Evolutionary conservation across 1,284 basidiomycete species (phyloP).

Genomic region (Blastosporella zonata): DNA sequence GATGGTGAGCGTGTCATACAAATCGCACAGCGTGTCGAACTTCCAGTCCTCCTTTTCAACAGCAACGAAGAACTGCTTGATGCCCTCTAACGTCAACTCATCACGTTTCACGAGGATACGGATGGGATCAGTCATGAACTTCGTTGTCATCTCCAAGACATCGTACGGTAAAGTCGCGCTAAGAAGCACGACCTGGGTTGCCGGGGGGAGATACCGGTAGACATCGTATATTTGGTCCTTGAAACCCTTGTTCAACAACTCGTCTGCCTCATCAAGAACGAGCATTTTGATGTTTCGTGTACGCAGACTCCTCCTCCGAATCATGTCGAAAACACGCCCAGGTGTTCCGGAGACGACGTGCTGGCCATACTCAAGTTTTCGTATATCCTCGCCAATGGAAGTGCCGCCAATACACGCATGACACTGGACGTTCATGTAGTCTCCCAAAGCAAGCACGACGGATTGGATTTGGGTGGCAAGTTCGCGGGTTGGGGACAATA

Average conservation of each 20-base stretch:
- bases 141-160: slow-evolving; percentile 99
- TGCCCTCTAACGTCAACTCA: slow-evolving; percentile 98
- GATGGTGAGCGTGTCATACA: slow-evolving; percentile 98
- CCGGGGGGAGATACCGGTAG: slow-evolving; percentile 96
- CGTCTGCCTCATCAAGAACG: slow-evolving; percentile 97
- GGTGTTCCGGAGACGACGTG: slow-evolving; percentile 98
- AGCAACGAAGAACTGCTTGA: slow-evolving; percentile 99
- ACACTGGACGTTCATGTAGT: slow-evolving; percentile 99
- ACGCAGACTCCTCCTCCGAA: slow-evolving; percentile 88
- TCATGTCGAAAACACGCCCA: slow-evolving; percentile 99
- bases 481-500: slow-evolving; percentile 94
- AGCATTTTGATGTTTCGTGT: slow-evolving; percentile 99
- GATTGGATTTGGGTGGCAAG: slow-evolving; percentile 97
- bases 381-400: slow-evolving; percentile 96
- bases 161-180: slow-evolving; percentile 97
- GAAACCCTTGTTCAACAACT: slow-evolving; percentile 97
- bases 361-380: slow-evolving; percentile 97
- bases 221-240: slow-evolving; percentile 99
- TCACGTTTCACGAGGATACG: slow-evolving; percentile 99
- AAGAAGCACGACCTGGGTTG: slow-evolving; percentile 95
- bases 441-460: slow-evolving; percentile 95
- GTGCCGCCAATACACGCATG: slow-evolving; percentile 99
- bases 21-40: slow-evolving; percentile 96
- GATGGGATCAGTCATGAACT: slow-evolving; percentile 99
- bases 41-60: slow-evolving; percentile 99